A percentile compares a stretch with the other conserved stretches of the same genome.
phyloP scores from a whole-genome alignment of 192 early-diverging fungal genomes.

The Mortierella antarctica region DNA sequence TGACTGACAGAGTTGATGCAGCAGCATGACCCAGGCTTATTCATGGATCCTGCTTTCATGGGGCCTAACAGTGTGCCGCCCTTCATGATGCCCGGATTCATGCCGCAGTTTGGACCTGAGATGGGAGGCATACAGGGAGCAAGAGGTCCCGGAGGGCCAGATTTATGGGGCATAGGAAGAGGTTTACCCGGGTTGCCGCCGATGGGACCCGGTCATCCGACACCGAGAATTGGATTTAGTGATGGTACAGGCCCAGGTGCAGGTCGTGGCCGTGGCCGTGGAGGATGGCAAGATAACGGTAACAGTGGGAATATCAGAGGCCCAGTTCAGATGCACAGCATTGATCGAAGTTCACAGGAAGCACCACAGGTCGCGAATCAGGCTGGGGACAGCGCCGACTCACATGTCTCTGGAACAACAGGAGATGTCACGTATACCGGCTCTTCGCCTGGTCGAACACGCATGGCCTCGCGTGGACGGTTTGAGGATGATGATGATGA shows the following conservation, averaged over 20 bases:
- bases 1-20: constrained; percentile 40
- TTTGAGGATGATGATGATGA: constrained; percentile 38
- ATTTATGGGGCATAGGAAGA: constrained; percentile 41
- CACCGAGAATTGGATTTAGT: constrained; percentile 45
- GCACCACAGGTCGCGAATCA: too few relatives aligned
- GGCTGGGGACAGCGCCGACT: too few relatives aligned
- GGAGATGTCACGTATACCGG: too few relatives aligned
- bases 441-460: too few relatives aligned
- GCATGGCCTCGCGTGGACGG: not conserved
- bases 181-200: constrained; percentile 43
- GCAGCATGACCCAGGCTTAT: constrained; percentile 39
- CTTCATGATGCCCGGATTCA: constrained; percentile 46
- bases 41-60: constrained; percentile 45
- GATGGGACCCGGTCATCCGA: constrained; percentile 49
- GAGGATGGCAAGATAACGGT: constrained; percentile 29
- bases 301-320: constrained; percentile 13
- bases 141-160: constrained; percentile 15
- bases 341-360: too few relatives aligned
- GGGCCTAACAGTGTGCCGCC: constrained; percentile 26
- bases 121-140: constrained; percentile 29
- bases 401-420: too few relatives aligned
- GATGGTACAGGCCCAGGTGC: constrained; percentile 15
- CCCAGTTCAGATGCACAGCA: not conserved
- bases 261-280: constrained; percentile 36
- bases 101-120: constrained; percentile 44